Evolutionary conservation across 768 basidiomycete species (phyloP), one percentile per base, ranked within the genome.

Genomic region (Suillus fuscotomentosus): DNA sequence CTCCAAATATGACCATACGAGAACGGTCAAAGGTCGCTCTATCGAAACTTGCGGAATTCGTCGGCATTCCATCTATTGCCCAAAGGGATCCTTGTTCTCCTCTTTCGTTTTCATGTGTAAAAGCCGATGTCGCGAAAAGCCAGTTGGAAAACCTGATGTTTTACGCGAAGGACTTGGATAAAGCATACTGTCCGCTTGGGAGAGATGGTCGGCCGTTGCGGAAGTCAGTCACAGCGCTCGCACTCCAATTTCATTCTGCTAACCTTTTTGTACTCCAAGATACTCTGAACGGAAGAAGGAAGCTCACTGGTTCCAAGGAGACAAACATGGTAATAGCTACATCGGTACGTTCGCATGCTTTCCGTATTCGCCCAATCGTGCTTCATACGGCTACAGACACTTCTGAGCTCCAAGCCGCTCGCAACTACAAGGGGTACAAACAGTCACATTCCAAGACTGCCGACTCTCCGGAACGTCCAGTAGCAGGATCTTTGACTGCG

Each of bases 21-120:
- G 83, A 87, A 34, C 83, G 87, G 27, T 87, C 91, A 83, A 72
- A 75, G 55, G 69, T 68, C 3, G 91, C 90, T 0, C 74, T 93
- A 7, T 73, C 68, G 10, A 81, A 75, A 57, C 79, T 91, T 42
- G 81, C 86, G 11, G 80, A 84, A 38, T 74, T 89, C n/a, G 78
- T 77, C 17, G 76, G 74, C 20, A 80, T 84, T 67, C 72, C 81
- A 14, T 72, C 74, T 27, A 81, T 88, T 42, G 78, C 79, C 11
- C 71, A 76, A 13, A 82, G 85, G 34, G 81, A 88, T 69, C 86
- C 89, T 13, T 63, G 70, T n/a, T 90, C 85, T 6, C 78, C 86
- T 2, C 77, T 92, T 59, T 91, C 89, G 8, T 92, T 92, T 70
- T 89, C 84, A 13, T 86, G 86, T 67, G 79, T 89, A 39, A 67